Base-by-base conservation (phyloP, 441 rosid species). In the Gossypium davidsonii region DNA sequence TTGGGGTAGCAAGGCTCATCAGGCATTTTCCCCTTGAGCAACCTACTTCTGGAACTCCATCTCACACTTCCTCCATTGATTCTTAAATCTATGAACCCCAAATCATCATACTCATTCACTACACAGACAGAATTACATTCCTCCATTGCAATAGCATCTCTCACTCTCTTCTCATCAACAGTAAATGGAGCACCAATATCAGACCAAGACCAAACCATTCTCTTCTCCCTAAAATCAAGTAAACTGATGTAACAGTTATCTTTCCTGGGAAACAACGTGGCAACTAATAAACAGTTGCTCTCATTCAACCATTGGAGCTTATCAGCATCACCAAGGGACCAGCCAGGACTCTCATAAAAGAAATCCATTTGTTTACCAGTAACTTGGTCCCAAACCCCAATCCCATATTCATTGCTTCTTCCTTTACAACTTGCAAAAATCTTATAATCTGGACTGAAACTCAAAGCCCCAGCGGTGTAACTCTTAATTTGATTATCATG, bases 321-420 rank as follows among this genome's bases (percentile, higher is more conserved):
- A 78, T 92, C 98, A 2, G 97, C 98, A 74, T 94, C 97, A 12
- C 98, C 98, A 3, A 94, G 81, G 4, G 97, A 91, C 97, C 98
- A 94, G 39, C 91, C 94, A 0, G 88, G 87, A 61, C 84, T 78
- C 48, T 94, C 97, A 62, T 94, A 91, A 78, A 92, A 91, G 81
- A 94, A 92, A 83, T 94, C 98, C 0, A 85, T 83, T 76, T 92
- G 97, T 73, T 91, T 86, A 3, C 96, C 97, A 0, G 94, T 85
- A n/a, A 86, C 77, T 70, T 89, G 98, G 78, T 94, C 98, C 97
- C 98, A 94, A 72, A 94, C 97, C 14, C 98, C 98, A 76, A 94
- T 79, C 8, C 98, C 98, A 18, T 92, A 89, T 83, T 94, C 98
- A 66, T 92, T 90, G 70, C 94, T 89, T 76, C 98, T 79, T 46